Percentiles rank a stretch among this genome's conserved stretches.
Evolutionary conservation across 495 filamentous ascomycete genomes (phyloP).

Genomic region (Penicillium paradoxum): DNA sequence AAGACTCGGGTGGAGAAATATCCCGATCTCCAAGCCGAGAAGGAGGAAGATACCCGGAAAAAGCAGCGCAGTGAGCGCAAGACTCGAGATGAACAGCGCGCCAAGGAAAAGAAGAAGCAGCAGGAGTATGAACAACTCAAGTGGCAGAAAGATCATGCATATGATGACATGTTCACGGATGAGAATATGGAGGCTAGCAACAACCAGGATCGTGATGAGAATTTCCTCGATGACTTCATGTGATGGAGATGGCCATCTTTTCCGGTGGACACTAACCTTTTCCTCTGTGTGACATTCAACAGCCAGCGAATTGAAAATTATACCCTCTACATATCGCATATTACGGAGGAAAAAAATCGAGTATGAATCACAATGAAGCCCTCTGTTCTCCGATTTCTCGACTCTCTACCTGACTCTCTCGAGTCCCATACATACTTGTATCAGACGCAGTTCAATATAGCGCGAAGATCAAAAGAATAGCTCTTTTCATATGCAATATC

Average conservation of each 20-base stretch:
- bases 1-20: slow-evolving; percentile 88
- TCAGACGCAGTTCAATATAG: background rate
- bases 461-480: background rate
- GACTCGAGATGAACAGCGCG: slow-evolving; percentile 63
- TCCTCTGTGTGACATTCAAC: slow-evolving; percentile 1
- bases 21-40: slow-evolving; percentile 74
- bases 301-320: slow-evolving; percentile 2
- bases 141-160: slow-evolving; percentile 91
- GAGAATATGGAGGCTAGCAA: slow-evolving; percentile 43
- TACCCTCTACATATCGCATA: slow-evolving; percentile 2
- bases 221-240: slow-evolving; percentile 53
- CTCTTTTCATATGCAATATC: background rate
- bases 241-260: slow-evolving; percentile 23
- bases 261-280: slow-evolving; percentile 3
- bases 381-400: background rate
- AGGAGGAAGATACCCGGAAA: slow-evolving; percentile 65
- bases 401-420: background rate
- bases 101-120: slow-evolving; percentile 71
- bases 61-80: slow-evolving; percentile 66
- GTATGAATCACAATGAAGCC: background rate
- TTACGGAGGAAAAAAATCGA: background rate
- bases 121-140: slow-evolving; percentile 82
- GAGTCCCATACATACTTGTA: no score
- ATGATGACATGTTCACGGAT: slow-evolving; percentile 64
- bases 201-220: slow-evolving; percentile 47